Evolutionary conservation across 2,329 filamentous ascomycete genomes (phyloP).

Genomic region (Nigrospora oryzae): DNA sequence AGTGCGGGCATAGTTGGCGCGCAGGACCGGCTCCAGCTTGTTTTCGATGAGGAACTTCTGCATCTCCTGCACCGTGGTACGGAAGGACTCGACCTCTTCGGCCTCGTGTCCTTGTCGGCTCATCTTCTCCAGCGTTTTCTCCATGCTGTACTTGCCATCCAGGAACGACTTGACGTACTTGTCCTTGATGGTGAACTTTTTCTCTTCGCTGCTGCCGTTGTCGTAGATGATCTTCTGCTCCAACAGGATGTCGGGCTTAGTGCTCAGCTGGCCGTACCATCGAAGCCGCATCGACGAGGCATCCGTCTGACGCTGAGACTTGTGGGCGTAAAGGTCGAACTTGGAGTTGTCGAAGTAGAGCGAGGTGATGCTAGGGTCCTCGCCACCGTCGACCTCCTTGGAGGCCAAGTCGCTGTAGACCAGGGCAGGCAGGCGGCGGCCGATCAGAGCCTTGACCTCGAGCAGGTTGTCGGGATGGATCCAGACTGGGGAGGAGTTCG

Average conservation of each 20-base stretch:
- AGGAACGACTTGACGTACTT: slow-evolving; percentile 89
- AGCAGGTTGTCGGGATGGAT: slow-evolving; percentile 91
- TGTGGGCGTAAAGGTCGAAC: slow-evolving; percentile 80
- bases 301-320: slow-evolving; percentile 67
- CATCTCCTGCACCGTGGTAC: slow-evolving; percentile 64
- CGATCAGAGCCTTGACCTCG: slow-evolving; percentile 92
- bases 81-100: slow-evolving; percentile 60
- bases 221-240: slow-evolving; percentile 84
- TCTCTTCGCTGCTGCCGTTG: slow-evolving; percentile 69
- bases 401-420: slow-evolving; percentile 86
- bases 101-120: slow-evolving; percentile 63
- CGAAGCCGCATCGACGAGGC: slow-evolving; percentile 78
- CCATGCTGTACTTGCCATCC: slow-evolving; percentile 80
- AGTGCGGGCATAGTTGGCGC: slow-evolving; percentile 88
- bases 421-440: slow-evolving; percentile 81
- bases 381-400: slow-evolving; percentile 69
- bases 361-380: slow-evolving; percentile 88
- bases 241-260: slow-evolving; percentile 71
- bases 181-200: slow-evolving; percentile 78
- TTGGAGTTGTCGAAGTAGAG: slow-evolving; percentile 89
- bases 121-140: slow-evolving; percentile 84
- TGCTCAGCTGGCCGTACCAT: slow-evolving; percentile 81
- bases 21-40: slow-evolving; percentile 72
- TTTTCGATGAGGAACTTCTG: slow-evolving; percentile 72
- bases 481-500: slow-evolving; percentile 55